A percentile compares a stretch with the other conserved stretches of the same genome.
Evolutionary conservation across 306 rosid species (phyloP).

Genomic region (Abrus precatorius): DNA sequence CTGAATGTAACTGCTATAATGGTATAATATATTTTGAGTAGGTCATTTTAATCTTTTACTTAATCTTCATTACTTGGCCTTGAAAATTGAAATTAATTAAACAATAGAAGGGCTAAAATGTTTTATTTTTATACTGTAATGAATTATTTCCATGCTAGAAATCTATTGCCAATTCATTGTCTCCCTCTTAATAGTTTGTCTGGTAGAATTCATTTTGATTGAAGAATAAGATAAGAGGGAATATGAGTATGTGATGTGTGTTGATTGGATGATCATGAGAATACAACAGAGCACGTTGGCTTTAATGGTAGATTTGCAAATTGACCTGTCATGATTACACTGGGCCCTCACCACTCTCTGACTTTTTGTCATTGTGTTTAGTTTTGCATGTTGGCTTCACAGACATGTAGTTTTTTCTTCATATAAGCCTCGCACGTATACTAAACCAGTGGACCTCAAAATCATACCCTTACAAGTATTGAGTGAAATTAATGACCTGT

Average conservation of each 20-base stretch:
- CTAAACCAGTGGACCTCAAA: conserved; percentile 37
- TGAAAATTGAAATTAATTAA: neutral
- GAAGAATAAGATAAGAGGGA: neutral
- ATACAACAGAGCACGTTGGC: conserved; percentile 18
- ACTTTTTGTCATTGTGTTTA: conserved; percentile 26
- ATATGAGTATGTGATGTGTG: conserved; percentile 13
- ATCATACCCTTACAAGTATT: conserved; percentile 15
- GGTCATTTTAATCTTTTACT: neutral
- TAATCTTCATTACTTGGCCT: neutral
- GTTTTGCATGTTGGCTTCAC: conserved; percentile 40
- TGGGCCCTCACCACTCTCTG: conserved; percentile 28
- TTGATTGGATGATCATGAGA: neutral
- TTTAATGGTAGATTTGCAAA: conserved; percentile 34
- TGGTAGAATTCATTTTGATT: conserved; percentile 11
- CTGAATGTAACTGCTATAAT: neutral
- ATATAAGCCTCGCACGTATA: conserved; percentile 40
- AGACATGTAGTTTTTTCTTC: neutral
- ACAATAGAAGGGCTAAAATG: neutral
- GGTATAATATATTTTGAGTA: neutral
- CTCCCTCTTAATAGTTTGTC: neutral
- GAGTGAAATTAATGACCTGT: conserved; percentile 1
- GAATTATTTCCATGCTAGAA: neutral
- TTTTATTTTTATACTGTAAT: neutral
- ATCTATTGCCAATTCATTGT: neutral
- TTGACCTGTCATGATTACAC: conserved; percentile 17